phyloP scores from a whole-genome alignment of 2,329 filamentous ascomycete species.

The Verticillium alfalfae region DNA sequence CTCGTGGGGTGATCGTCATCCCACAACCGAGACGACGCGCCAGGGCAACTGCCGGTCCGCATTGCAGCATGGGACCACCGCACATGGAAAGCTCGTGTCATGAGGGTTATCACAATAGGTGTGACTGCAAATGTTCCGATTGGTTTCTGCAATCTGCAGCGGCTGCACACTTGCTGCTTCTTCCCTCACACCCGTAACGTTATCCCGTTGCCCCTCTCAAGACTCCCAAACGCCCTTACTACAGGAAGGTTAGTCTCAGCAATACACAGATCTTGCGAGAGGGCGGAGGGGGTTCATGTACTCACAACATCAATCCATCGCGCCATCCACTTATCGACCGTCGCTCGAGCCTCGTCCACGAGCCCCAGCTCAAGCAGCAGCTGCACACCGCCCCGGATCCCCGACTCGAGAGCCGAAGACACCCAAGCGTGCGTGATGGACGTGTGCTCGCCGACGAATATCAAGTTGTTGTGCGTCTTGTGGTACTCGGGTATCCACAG shows the following conservation, averaged over 20 bases:
- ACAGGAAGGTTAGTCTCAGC: neutral
- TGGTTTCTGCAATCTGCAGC: neutral
- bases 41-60: neutral
- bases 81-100: neutral
- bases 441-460: constrained; percentile 66
- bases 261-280: neutral
- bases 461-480: constrained; percentile 58
- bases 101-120: neutral
- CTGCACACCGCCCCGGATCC: constrained; percentile 59
- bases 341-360: constrained; percentile 63
- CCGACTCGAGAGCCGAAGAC: constrained; percentile 60
- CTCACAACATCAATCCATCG: constrained; percentile 51
- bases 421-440: constrained; percentile 70
- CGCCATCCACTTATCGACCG: constrained; percentile 63
- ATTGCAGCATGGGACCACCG: neutral
- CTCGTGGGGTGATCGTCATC: neutral
- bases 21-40: neutral
- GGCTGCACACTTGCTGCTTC: neutral
- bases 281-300: neutral
- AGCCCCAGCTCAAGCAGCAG: constrained; percentile 59
- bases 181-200: neutral
- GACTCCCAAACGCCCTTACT: neutral
- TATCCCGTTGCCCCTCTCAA: neutral
- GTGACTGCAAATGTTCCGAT: neutral
- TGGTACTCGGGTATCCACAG: constrained; percentile 69